phyloP scores from a whole-genome alignment of 1,284 basidiomycete genomes.

The Chalciporus sp. region DNA sequence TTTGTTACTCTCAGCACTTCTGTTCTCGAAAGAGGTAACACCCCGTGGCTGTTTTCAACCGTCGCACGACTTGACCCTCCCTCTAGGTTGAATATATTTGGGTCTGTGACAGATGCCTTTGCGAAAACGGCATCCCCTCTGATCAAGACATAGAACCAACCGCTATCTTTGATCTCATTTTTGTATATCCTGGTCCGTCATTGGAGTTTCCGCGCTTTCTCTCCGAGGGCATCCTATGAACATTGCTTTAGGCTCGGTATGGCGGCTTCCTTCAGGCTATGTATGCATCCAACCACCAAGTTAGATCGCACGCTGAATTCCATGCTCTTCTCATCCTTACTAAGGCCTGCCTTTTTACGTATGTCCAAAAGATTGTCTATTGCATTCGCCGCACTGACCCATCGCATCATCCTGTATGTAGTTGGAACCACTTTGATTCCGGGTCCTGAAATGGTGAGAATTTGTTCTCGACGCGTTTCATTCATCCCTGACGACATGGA shows the following conservation, averaged over 20 bases:
- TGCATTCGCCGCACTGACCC: no score
- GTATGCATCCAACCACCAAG: not conserved
- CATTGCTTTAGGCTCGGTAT: constrained; percentile 9
- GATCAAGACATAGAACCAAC: constrained; percentile 2
- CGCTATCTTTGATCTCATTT: constrained; percentile 11
- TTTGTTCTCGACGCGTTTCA: no score
- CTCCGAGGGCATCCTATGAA: not conserved
- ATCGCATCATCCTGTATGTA: no score
- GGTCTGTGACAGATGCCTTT: not conserved
- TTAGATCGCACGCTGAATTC: not conserved
- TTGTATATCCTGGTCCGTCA: constrained; percentile 7
- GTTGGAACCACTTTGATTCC: no score
- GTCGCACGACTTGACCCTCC: not conserved
- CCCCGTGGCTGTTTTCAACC: not conserved
- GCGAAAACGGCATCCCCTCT: not conserved
- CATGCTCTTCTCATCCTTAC: no score
- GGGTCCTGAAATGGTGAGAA: no score
- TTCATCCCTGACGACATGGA: no score
- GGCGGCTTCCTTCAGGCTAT: not conserved
- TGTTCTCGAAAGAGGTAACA: constrained; percentile 6
- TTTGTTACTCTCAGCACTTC: constrained; percentile 2
- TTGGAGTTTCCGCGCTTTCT: not conserved
- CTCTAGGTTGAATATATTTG: not conserved
- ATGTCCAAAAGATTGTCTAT: not conserved
- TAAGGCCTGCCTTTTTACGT: constrained; percentile 1